Evolutionary conservation across 371 early-diverging fungal genomes (phyloP), one percentile per base, ranked within the genome.

Genomic region (Mucor circinelloides): DNA sequence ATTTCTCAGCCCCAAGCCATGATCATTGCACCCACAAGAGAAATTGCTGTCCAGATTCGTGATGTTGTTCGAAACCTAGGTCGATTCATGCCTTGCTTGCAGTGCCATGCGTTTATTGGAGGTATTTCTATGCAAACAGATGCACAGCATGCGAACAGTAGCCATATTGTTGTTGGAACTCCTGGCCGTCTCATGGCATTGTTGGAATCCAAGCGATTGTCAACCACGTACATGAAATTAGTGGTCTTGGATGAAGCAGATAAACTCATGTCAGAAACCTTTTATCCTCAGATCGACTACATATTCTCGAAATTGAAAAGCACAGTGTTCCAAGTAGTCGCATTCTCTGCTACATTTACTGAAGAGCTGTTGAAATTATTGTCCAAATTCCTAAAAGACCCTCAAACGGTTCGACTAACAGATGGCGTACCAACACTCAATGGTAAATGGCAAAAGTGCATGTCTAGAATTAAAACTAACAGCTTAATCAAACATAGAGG

Each of bases 211-310:
- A 85, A 90, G 2, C 76, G 83, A 44, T 69, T 97, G 19, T 77
- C 79, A 6, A 83, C 92, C 1, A 74, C 78, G 12, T 58, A 88
- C 21, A 86, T 99, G 50, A 91, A 89, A 55, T 81, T 97, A 66
- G 80, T 97, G 23, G 91, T 99, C 30, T 73, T 99, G 58, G 99
- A 98, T 71, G 99, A 98, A 74, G 99, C 99, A 6, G 99, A 98
- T 78, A 95, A 95, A 70, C 83, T 98, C 84, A 86, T 89, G 86
- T 82, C 83, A 13, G 82, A 75, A 13, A 67, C 63, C 1, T 89
- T 88, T 58, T 42, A 40, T 21, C 72, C 76, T 13, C 83, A 83
- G 64, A 71, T 74, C 3, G 44, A 73, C 62, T 78, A 71, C 17
- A 77, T 83, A 17, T 58, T 73, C 34, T 38, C 58, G 1, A 71